Conservation (phyloP, 352 stramenopile genomes). For the Elongisporangium prolatum region DNA sequence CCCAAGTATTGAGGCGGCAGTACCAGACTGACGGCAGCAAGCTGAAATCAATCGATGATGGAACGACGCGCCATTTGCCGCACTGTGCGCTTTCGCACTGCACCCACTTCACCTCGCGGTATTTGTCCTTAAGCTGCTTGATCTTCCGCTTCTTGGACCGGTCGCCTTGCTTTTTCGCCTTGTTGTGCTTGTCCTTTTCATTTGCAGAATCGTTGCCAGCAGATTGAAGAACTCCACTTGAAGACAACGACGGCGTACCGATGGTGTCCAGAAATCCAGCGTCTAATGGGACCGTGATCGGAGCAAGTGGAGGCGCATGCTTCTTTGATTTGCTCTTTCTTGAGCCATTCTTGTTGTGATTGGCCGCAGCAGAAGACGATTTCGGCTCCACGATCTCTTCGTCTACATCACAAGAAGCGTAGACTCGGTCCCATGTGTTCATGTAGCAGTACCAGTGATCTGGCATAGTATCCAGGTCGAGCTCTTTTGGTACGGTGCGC, state of each 20-base stretch:
- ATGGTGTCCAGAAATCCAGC: neutral
- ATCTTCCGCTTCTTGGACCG: conserved; percentile 75
- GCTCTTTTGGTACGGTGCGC: conserved; percentile 87
- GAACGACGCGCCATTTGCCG: conserved; percentile 94
- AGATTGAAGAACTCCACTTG: neutral
- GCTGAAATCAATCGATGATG: conserved; percentile 86
- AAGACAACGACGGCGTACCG: neutral
- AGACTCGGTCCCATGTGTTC: conserved; percentile 90
- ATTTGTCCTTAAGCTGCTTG: conserved; percentile 79
- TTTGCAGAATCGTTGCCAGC: neutral
- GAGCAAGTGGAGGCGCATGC: neutral
- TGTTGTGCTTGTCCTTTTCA: conserved; percentile 15
- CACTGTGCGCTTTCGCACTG: conserved; percentile 93
- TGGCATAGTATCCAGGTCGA: conserved; percentile 89
- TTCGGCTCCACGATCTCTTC: conserved; percentile 80
- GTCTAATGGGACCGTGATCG: neutral
- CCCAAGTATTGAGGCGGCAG: conserved; percentile 80
- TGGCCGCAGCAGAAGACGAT: conserved; percentile 12
- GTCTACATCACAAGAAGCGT: conserved; percentile 82
- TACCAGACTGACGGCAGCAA: conserved; percentile 89
- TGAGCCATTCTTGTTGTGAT: conserved; percentile 9
- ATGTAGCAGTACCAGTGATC: conserved; percentile 96
- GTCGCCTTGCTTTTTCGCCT: conserved; percentile 39
- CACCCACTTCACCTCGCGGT: conserved; percentile 90
- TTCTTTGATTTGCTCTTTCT: conserved; percentile 30